Base-by-base conservation (phyloP, 441 rosid genomes). In the Syzygium malaccense region DNA sequence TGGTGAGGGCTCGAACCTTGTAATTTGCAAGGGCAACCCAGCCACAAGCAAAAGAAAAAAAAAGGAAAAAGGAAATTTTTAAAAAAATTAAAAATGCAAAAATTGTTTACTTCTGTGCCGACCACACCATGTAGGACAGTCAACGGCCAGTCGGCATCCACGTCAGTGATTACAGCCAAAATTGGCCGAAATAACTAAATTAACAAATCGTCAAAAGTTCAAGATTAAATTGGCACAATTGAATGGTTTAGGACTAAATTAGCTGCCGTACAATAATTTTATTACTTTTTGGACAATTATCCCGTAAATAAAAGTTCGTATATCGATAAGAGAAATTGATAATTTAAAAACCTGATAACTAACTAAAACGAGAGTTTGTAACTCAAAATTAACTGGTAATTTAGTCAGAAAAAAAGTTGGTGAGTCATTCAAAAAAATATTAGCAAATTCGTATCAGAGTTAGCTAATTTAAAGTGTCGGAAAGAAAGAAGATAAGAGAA, bases 121-220 rank as follows among this genome's bases (percentile, higher is more conserved):
- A 4, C 14, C n/a, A 25, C 62, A 57, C 26, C 26, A 57, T 10
- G n/a, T 57, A 57, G 62, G n/a, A 57, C 2, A 10, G 1, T 57
- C 14, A 1, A 4, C 0, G 0, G 2, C 14, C 1, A 57, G 2
- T 0, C 11, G 14, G 26, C 26, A 28, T 57, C 1, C 6, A 25
- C 9, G 2, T 57, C 0, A 57, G 3, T 57, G 25, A 57, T 57
- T 57, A 25, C 3, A 10, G 0, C 5, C 6, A 57, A 57, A 57
- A 57, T 10, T 57, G 25, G 0, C 26, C 1, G 0, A 0, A 55
- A 57, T 57, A 4, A 57, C 62, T 57, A 57, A 57, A 2, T 57
- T 25, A 28, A 10, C 14, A 57, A 57, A 57, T 57, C 2, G 6
- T 57, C 26, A 57, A 57, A 57, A 57, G 10, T 4, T 57, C 11